These are phyloP conservation scores for Trichophyton verrucosum DNA, from an alignment of 2,329 filamentous ascomycete genomes.

Conservation along the genomic window DNA sequence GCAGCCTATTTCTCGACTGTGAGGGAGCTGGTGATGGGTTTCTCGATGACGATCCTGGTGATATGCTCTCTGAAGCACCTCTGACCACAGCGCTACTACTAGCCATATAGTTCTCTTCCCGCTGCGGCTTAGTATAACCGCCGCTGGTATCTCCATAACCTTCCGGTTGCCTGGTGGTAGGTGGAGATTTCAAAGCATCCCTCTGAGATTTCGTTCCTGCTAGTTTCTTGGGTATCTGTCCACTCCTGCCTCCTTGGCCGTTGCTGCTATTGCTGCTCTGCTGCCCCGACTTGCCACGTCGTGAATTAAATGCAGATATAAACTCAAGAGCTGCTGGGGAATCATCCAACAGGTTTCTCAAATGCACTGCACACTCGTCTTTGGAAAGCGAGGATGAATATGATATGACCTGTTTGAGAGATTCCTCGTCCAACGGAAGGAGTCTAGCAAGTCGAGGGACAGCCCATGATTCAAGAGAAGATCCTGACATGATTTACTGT, in stretches of 20 bases:
- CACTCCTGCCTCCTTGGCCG: constrained; percentile 14
- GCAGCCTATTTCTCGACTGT: constrained; percentile 31
- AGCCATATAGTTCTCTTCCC: constrained; percentile 56
- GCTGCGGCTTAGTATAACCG: constrained; percentile 61
- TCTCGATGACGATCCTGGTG: constrained; percentile 36
- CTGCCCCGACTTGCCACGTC: constrained; percentile 26
- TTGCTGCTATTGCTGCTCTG: constrained; percentile 2
- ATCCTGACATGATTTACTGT: background rate
- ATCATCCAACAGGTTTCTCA: constrained; percentile 79
- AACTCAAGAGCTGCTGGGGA: constrained; percentile 63
- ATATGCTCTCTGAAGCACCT: background rate
- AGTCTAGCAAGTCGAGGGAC: constrained; percentile 63
- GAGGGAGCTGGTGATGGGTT: constrained; percentile 29
- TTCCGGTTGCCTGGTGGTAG: constrained; percentile 50
- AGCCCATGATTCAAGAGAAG: constrained; percentile 37
- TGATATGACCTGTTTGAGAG: constrained; percentile 69
- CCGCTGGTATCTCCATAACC: constrained; percentile 53
- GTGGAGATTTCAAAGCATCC: constrained; percentile 47
- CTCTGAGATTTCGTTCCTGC: constrained; percentile 41
- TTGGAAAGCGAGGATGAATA: constrained; percentile 69
- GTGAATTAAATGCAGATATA: constrained; percentile 62
- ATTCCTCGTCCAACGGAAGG: constrained; percentile 72
- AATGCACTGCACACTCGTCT: constrained; percentile 65
- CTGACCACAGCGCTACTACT: constrained; percentile 36
- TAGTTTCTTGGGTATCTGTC: constrained; percentile 4